Evolutionary conservation across 1,139 yeast species (phyloP).

Genomic region (Lodderomyces orthopsilosis): DNA sequence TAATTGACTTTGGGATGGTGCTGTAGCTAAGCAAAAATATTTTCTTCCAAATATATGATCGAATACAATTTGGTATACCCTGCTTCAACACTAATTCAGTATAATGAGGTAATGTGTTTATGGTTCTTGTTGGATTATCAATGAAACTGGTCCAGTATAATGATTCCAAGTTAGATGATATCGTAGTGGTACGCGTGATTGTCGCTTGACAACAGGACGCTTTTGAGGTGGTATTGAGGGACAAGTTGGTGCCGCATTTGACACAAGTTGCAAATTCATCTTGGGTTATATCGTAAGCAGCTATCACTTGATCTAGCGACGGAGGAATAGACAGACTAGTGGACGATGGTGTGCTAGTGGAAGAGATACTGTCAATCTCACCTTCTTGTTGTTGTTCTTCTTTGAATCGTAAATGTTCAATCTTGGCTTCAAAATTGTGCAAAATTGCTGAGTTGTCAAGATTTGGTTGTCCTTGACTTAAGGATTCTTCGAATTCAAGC

Average conservation of each 20-base stretch:
- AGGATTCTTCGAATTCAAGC: constrained; percentile 44
- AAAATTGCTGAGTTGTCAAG: not conserved
- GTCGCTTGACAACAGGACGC: constrained; percentile 14
- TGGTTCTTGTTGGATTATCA: constrained; percentile 44
- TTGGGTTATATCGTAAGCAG: constrained; percentile 23
- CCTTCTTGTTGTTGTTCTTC: constrained; percentile 7
- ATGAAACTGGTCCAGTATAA: constrained; percentile 48
- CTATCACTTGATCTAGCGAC: constrained; percentile 15
- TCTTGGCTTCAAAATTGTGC: constrained; percentile 23
- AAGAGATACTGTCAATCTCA: not conserved
- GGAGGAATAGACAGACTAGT: constrained; percentile 1
- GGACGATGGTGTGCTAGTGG: not conserved
- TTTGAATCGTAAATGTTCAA: constrained; percentile 19
- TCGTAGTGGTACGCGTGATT: constrained; percentile 4
- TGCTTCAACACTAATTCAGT: constrained; percentile 42
- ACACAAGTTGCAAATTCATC: constrained; percentile 40
- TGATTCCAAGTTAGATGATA: constrained; percentile 28
- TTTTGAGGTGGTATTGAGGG: constrained; percentile 7
- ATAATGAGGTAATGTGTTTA: constrained; percentile 47
- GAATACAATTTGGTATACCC: constrained; percentile 39
- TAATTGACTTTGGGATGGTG: constrained; percentile 36
- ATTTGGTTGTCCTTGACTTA: constrained; percentile 20
- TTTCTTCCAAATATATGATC: constrained; percentile 38
- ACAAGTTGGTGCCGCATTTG: constrained; percentile 16
- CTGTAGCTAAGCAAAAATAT: constrained; percentile 30